phyloP scores from a whole-genome alignment of 208 protist genomes.

The Strigomonas culicis region DNA sequence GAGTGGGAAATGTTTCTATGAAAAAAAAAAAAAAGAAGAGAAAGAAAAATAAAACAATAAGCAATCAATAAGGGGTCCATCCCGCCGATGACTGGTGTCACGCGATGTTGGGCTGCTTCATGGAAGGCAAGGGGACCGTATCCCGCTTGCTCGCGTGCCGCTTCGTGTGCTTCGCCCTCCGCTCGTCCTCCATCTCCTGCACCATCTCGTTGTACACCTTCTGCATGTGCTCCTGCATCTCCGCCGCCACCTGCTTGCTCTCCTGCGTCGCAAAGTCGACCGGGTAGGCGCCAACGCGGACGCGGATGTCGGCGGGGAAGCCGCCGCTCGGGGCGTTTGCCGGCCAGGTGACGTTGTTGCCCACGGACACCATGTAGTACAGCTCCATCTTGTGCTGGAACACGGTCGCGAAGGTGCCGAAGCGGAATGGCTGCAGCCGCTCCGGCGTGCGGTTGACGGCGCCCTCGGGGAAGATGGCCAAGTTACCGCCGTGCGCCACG shows the following conservation, averaged over 20 bases:
- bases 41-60: conserved; percentile 16
- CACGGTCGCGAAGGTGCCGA: conserved; percentile 54
- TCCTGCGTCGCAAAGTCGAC: conserved; percentile 42
- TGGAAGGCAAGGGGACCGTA: background rate
- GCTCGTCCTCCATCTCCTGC: conserved; percentile 9
- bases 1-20: background rate
- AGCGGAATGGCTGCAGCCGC: conserved; percentile 52
- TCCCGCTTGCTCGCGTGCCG: background rate
- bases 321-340: conserved; percentile 34
- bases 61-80: background rate
- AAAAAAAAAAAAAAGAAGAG: conserved; percentile 8
- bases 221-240: conserved; percentile 50
- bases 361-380: conserved; percentile 49
- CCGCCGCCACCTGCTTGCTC: conserved; percentile 29
- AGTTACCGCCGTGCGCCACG: conserved; percentile 30
- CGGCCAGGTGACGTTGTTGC: conserved; percentile 60
- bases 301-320: conserved; percentile 39
- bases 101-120: no score
- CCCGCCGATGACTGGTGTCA: no score
- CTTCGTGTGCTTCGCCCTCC: background rate
- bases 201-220: conserved; percentile 22
- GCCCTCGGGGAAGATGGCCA: conserved; percentile 72
- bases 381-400: conserved; percentile 47
- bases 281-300: conserved; percentile 25
- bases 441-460: conserved; percentile 52